Percentiles rank a stretch among this genome's conserved stretches.
phyloP scores from a whole-genome alignment of 2,329 filamentous ascomycete species.

The Onygenales sp. region DNA sequence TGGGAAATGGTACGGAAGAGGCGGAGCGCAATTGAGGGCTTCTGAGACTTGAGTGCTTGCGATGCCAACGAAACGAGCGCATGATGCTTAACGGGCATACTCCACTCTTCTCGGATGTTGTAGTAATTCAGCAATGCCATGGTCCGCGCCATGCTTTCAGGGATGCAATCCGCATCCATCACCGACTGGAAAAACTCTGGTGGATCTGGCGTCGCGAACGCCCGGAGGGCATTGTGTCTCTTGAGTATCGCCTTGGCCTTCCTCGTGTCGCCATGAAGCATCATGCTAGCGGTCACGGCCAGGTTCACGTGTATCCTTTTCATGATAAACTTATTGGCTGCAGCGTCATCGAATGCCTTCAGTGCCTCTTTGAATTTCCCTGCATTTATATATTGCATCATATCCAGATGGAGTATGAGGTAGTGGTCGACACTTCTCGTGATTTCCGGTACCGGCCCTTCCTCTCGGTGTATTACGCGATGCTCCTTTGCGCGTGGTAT shows the following conservation, averaged over 20 bases:
- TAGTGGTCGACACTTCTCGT: slow-evolving; percentile 23
- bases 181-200: slow-evolving; percentile 29
- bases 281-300: slow-evolving; percentile 26
- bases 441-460: slow-evolving; percentile 18
- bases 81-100: slow-evolving; percentile 27
- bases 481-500: slow-evolving; percentile 15
- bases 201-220: slow-evolving; percentile 15
- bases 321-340: slow-evolving; percentile 18
- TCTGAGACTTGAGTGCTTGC: slow-evolving; percentile 18
- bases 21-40: slow-evolving; percentile 21
- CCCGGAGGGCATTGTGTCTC: slow-evolving; percentile 17
- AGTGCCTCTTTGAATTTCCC: slow-evolving; percentile 25
- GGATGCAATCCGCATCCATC: slow-evolving; percentile 14
- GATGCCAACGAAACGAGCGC: slow-evolving; percentile 20
- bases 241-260: slow-evolving; percentile 25
- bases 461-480: slow-evolving; percentile 22
- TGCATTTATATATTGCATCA: slow-evolving; percentile 28
- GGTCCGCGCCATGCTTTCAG: slow-evolving; percentile 21
- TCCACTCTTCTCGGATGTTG: slow-evolving; percentile 22
- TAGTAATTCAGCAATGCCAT: slow-evolving; percentile 31
- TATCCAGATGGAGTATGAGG: slow-evolving; percentile 25
- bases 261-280: slow-evolving; percentile 20
- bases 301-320: slow-evolving; percentile 27
- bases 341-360: slow-evolving; percentile 18
- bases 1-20: slow-evolving; percentile 27